Base-by-base conservation (phyloP, 2,329 filamentous ascomycete genomes). In the Dactylellina sp. region DNA sequence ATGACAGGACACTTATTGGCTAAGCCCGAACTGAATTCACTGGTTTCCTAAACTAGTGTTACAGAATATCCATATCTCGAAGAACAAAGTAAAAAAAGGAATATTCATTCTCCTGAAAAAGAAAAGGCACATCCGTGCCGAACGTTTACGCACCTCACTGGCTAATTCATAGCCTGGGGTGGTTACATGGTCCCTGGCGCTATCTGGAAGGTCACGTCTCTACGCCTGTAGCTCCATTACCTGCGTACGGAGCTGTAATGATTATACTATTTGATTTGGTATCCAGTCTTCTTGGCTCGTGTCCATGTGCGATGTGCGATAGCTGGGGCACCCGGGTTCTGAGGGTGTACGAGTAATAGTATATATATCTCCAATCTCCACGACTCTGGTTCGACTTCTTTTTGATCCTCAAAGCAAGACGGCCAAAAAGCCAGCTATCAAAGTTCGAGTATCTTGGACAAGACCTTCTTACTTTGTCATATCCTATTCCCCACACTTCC, bases 351-450 rank as follows among this genome's bases (percentile, higher is more conserved):
- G 18, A n/a, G 18, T 7, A 37, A 44, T 25, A 20, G 32, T 44
- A 57, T 56, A 56, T 57, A 57, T 57, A 55, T 42, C 37, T n/a
- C 37, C 22, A 18, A 28, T 16, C 39, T 20, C 53, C 50, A 32
- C 32, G 32, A 55, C 14, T 32, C 22, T 12, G 9, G 22, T 47
- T 7, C 44, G 7, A 16, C 28, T 53, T 16, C 22, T 39, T 40
- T 24, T 18, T 12, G 18, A 40, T n/a, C 12, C 14, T 40, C 37
- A 40, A 40, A 14, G 5, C 6, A 39, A 14, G 4, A 39, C 16
- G 35, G 18, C 14, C 24, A 35, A 52, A 18, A 7, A 52, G 37
- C 12, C 28, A 52, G 16, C 14, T 52, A 35, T 14, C 3, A 11
- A 52, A 24, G 14, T 16, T 35, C 25, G 16, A 18, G 46, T 32